Evolutionary conservation across 345 rosid species (phyloP).

Genomic region (Salix viminalis): DNA sequence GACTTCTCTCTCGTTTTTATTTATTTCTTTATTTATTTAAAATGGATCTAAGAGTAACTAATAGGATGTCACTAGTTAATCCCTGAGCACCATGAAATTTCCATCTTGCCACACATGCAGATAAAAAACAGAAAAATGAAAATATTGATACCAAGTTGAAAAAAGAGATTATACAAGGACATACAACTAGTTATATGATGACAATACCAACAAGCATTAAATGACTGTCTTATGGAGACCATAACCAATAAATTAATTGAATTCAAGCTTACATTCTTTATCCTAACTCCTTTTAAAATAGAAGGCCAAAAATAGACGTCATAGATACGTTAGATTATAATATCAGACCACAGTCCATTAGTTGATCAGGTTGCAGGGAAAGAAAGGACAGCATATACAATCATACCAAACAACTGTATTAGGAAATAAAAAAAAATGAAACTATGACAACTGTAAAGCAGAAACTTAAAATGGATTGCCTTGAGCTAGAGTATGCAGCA

Average conservation of each 20-base stretch:
- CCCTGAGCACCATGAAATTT: too few species aligned
- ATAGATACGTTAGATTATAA: not conserved
- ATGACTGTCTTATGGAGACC: not conserved
- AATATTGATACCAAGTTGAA: too few species aligned
- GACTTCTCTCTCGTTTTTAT: too few species aligned
- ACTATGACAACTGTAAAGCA: not conserved
- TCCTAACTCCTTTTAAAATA: not conserved
- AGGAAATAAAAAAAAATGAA: not conserved
- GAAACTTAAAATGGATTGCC: not conserved
- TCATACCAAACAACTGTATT: not conserved
- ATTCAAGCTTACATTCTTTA: not conserved
- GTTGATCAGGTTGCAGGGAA: not conserved
- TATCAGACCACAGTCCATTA: not conserved
- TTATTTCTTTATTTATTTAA: too few species aligned
- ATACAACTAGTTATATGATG: too few species aligned
- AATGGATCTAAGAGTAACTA: too few species aligned
- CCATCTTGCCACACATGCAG: too few species aligned
- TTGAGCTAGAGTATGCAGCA: not conserved
- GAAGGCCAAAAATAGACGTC: not conserved
- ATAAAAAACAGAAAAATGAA: too few species aligned
- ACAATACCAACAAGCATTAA: not conserved
- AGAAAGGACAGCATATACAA: too few species aligned
- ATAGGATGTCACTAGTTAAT: too few species aligned
- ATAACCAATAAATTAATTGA: not conserved
- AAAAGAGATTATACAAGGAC: too few species aligned